Evolutionary conservation across 2,329 filamentous ascomycete genomes (phyloP).

Genomic region (Phoma herbarum): DNA sequence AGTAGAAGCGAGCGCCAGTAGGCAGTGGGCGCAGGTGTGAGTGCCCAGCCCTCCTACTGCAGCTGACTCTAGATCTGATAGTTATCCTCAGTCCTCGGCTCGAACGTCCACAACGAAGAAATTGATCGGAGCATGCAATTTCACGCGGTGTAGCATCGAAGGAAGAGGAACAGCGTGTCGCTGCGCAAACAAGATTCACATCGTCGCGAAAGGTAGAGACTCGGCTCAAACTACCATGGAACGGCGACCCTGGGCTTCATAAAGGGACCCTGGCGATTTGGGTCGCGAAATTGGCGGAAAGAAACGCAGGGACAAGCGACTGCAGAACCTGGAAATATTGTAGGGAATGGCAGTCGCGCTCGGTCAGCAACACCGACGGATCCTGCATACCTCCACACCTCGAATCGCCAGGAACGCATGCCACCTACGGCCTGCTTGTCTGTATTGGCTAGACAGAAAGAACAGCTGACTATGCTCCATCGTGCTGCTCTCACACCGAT

Average conservation of each 20-base stretch:
- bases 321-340: not conserved
- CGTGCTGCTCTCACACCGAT: not conserved
- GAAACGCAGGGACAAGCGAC: not conserved
- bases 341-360: not conserved
- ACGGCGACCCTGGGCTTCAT: not conserved
- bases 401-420: constrained; percentile 1
- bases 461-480: not conserved
- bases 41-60: not conserved
- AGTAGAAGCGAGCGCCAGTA: not conserved
- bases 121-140: not conserved
- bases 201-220: not conserved
- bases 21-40: not conserved
- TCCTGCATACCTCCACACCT: not conserved
- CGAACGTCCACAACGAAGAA: not conserved
- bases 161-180: not conserved
- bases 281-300: not conserved
- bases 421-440: not conserved
- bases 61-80: not conserved
- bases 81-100: not conserved
- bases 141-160: not conserved
- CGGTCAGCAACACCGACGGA: not conserved
- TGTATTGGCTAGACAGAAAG: not conserved
- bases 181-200: not conserved
- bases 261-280: not conserved
- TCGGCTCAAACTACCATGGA: not conserved